Evolutionary conservation across 2,329 filamentous ascomycete genomes (phyloP).

Genomic region (Ophiostoma sp.): DNA sequence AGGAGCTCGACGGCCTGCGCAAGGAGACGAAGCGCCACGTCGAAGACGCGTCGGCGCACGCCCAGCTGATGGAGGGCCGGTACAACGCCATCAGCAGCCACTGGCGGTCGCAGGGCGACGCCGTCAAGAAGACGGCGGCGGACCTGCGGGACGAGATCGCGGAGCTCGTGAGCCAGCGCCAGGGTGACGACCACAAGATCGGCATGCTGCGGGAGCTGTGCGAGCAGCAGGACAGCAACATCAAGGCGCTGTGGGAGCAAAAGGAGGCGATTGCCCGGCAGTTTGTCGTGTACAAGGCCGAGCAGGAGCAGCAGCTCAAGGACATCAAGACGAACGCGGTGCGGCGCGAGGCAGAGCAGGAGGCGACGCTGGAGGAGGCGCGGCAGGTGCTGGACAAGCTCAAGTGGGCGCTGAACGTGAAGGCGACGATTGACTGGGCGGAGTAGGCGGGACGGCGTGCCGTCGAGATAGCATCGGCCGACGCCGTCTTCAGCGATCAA

Average conservation of each 20-base stretch:
- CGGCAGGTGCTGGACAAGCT: slow-evolving; percentile 61
- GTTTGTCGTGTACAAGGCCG: slow-evolving; percentile 60
- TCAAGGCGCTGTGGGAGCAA: slow-evolving; percentile 54
- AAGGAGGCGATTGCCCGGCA: slow-evolving; percentile 56
- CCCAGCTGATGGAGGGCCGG: slow-evolving; percentile 63
- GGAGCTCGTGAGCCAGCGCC: slow-evolving; percentile 51
- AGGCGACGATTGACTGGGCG: slow-evolving; percentile 54
- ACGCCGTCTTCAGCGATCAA: too few species aligned
- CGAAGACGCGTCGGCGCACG: slow-evolving; percentile 59
- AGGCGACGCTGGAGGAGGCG: slow-evolving; percentile 53
- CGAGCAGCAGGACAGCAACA: slow-evolving; percentile 67
- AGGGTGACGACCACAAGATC: slow-evolving; percentile 58
- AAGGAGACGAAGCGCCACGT: slow-evolving; percentile 58
- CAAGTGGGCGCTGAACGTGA: slow-evolving; percentile 66
- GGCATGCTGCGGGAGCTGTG: slow-evolving; percentile 61
- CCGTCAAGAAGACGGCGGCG: slow-evolving; percentile 50
- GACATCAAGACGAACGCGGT: slow-evolving; percentile 55
- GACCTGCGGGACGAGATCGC: slow-evolving; percentile 51
- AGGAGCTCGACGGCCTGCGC: slow-evolving; percentile 58
- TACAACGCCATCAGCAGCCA: slow-evolving; percentile 63
- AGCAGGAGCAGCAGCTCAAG: slow-evolving; percentile 57
- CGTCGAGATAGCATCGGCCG: neutral
- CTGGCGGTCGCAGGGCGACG: slow-evolving; percentile 61
- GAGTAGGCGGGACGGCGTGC: slow-evolving; percentile 35
- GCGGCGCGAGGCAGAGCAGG: slow-evolving; percentile 56